Evolutionary conservation across 2,329 filamentous ascomycete species (phyloP), one percentile per base, ranked within the genome.

Genomic region (Myrmaecium sp.): DNA sequence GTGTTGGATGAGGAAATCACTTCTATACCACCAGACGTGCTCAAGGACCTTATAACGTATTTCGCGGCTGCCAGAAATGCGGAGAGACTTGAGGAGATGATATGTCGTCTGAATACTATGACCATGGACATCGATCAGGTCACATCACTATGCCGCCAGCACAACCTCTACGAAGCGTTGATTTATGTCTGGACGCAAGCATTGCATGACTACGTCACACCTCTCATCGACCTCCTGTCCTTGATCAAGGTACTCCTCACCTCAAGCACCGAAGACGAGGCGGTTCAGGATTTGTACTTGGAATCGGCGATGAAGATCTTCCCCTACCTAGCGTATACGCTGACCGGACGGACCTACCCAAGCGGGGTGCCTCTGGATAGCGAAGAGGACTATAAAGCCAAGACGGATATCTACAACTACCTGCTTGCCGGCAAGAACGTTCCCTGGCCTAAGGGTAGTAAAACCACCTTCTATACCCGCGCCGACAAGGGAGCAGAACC

Each of bases 111-210:
- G 55, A 77, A 93, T 41, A 92, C 86, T 2, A 62, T 69, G 9
- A 93, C 83, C 0, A 73, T 98, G 45, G 91, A 98, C 46, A 73
- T 98, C 38, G 86, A 98, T 46, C 81, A 95, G 50, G 72, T 92
- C 31, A 94, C 86, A 0, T 66, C 68, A 8, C 61, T 98, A 14
- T 98, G 89, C 62, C 92, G 89, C 49, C 76, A 86, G 45, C 74
- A 95, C 48, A 71, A 77, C 36, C 65, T 98, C 4, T 98, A 94
- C 44, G 91, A 98, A 51, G 91, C 89, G 2, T 67, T 94, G 30
- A 83, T 91, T 22, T 94, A 95, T 47, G 79, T 98, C 29, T 98
- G 89, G 89, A 95, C 92, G 33, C 76, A 81, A 49, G 83, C 82
- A 3, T 59, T 98, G 15, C 60, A 63, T 34, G 91, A 98, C 50